A percentile compares a stretch with the other conserved stretches of the same genome.
Evolutionary conservation across 2,329 filamentous ascomycete genomes (phyloP).

Genomic region (Pseudocercospora vitis): DNA sequence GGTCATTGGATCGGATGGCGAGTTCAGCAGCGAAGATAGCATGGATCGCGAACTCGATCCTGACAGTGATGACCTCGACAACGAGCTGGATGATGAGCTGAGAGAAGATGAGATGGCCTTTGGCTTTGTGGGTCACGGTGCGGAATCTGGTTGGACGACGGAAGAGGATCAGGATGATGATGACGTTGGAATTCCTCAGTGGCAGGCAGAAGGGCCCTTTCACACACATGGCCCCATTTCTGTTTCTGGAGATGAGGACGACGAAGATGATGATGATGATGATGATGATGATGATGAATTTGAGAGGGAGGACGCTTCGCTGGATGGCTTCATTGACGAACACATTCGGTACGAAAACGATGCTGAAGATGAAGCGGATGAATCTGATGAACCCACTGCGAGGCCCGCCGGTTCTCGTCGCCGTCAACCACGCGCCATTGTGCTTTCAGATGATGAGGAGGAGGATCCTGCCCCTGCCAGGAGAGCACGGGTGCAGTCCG

Average conservation of each 20-base stretch:
- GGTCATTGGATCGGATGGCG: constrained; percentile 52
- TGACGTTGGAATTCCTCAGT: not conserved
- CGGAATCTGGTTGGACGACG: not conserved
- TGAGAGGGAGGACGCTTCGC: no score
- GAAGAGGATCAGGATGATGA: constrained; percentile 14
- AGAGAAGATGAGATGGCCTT: constrained; percentile 11
- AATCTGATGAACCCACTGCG: constrained; percentile 13
- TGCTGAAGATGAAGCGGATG: constrained; percentile 22
- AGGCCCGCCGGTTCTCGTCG: constrained; percentile 3
- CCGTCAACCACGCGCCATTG: constrained; percentile 8
- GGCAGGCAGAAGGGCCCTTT: no score
- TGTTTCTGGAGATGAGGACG: constrained; percentile 10
- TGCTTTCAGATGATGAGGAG: constrained; percentile 29
- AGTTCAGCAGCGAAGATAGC: no score
- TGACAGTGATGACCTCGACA: constrained; percentile 44
- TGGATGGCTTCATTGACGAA: constrained; percentile 23
- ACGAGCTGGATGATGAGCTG: constrained; percentile 25
- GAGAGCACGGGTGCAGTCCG: constrained; percentile 4
- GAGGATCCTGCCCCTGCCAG: constrained; percentile 4
- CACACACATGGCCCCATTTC: not conserved
- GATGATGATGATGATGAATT: no score
- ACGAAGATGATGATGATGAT: constrained; percentile 20
- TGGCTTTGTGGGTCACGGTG: constrained; percentile 1
- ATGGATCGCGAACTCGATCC: constrained; percentile 42
- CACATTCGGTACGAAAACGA: constrained; percentile 20